Percentiles rank a stretch among this genome's conserved stretches.
Evolutionary conservation across 805 yeast genomes (phyloP).

Genomic region (Candida silvicultrix): DNA sequence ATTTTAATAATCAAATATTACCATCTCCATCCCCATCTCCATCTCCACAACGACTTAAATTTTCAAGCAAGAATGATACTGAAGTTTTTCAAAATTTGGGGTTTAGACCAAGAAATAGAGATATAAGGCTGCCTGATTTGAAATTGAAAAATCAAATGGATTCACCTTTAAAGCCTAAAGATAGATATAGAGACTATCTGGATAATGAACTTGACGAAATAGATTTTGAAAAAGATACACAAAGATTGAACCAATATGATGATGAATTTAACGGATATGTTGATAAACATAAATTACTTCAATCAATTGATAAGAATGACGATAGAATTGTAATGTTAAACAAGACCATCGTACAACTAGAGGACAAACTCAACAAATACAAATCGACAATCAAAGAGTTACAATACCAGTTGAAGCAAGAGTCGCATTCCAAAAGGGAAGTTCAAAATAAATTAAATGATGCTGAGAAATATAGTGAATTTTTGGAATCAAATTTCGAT

Average conservation of each 20-base stretch:
- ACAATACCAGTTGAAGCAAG: constrained; percentile 2
- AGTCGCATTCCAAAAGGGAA: constrained; percentile 3
- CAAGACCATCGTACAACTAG: not conserved
- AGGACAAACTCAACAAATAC: not conserved
- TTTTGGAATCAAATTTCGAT: constrained; percentile 13
- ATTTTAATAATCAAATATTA: too few relatives aligned
- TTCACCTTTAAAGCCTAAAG: not conserved
- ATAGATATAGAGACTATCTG: not conserved
- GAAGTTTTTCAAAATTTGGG: not conserved
- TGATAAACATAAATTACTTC: not conserved
- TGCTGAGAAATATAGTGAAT: constrained; percentile 13
- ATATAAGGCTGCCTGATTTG: not conserved
- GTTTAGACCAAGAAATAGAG: not conserved
- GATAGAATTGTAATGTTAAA: too few relatives aligned
- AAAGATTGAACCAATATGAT: not conserved
- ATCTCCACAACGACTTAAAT: not conserved
- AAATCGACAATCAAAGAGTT: constrained; percentile 1
- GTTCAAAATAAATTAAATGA: constrained; percentile 9
- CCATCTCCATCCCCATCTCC: not conserved
- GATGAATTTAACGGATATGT: constrained; percentile 7
- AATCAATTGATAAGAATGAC: too few relatives aligned
- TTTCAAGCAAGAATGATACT: not conserved
- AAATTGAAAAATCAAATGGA: not conserved
- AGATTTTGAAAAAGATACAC: not conserved
- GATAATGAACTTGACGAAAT: not conserved